phyloP scores from a whole-genome alignment of 2,329 filamentous ascomycete species.

The Colletotrichum orbiculare region DNA sequence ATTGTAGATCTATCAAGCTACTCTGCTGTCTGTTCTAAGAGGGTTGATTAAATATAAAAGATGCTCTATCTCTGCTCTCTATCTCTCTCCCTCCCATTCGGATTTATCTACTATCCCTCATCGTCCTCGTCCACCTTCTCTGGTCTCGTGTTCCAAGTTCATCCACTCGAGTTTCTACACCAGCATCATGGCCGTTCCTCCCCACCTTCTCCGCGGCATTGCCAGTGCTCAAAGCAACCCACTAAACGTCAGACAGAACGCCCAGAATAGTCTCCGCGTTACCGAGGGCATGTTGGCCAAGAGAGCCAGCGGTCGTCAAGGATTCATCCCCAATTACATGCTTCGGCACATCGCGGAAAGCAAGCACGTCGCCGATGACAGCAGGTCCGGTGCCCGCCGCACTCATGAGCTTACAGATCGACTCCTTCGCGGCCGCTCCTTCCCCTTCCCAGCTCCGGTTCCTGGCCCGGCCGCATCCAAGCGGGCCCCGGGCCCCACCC shows the following conservation, averaged over 20 bases:
- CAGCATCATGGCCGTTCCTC: constrained; percentile 51
- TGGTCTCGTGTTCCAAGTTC: neutral
- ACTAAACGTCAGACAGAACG: constrained; percentile 49
- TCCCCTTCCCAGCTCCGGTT: too few relatives aligned
- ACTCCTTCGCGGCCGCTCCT: too few relatives aligned
- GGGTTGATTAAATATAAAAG: too few relatives aligned
- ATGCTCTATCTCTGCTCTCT: neutral
- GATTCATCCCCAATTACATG: constrained; percentile 18
- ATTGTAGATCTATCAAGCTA: too few relatives aligned
- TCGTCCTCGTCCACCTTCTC: neutral
- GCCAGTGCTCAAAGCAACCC: constrained; percentile 52
- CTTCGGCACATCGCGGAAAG: constrained; percentile 19
- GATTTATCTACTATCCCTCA: neutral
- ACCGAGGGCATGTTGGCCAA: constrained; percentile 40
- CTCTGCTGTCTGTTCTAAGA: too few relatives aligned
- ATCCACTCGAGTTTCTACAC: constrained; percentile 43
- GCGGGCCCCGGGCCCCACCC: constrained; percentile 24
- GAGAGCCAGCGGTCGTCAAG: neutral
- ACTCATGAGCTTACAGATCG: constrained; percentile 49
- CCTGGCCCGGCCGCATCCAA: constrained; percentile 3
- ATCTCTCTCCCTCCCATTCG: neutral
- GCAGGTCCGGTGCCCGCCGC: constrained; percentile 49
- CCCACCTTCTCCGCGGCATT: constrained; percentile 57
- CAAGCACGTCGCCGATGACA: constrained; percentile 50
- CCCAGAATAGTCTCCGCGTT: constrained; percentile 48